Evolutionary conservation across 495 filamentous ascomycete species (phyloP), one percentile per base, ranked within the genome.

Genomic region (Talaromyces nanjingensis): DNA sequence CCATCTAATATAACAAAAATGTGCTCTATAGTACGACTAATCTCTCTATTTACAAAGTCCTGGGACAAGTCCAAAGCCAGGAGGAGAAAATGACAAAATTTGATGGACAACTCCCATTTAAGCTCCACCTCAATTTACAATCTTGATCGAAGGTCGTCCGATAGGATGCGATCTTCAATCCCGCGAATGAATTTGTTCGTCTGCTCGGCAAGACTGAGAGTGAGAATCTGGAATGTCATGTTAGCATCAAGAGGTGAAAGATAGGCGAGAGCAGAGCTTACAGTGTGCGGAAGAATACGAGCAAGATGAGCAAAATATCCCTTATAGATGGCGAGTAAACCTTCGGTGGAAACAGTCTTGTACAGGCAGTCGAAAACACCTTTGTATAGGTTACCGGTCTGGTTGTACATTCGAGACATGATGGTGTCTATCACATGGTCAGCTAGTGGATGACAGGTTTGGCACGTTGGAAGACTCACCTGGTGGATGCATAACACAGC

Each of bases 391-490:
- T 97, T 96, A 31, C 94, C 94, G 61, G 92, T 93, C 76, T 99
- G 94, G 79, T 99, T 99, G 78, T 99, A 99, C 84, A 99, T 89
- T 37, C 94, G 88, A 59, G 89, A 92, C 94, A 99, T 99, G 76
- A 99, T 91, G 8, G 96, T 98, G 73, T 99, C 94, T 92, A 64
- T 6, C 63, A 25, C n/a, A 34, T 56, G 34, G 22, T 59, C 20
- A 64, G 62, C 54, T 14, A 25, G 11, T 25, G 14, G 7, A 33
- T 33, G 31, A 33, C 31, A 33, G 16, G 22, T 67, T 55, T 67
- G 54, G 53, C 9, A 42, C 24, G n/a, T 4, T 4, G 16, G 68
- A 62, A 45, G 29, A 70, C 81, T 67, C 81, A 93, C 91, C 91
- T 68, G 94, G 94, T 34, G 94, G 94, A 73, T 99, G 96, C 94